These are phyloP conservation scores for Trametes coccinea DNA, from an alignment of 768 basidiomycete genomes.

Conservation along the genomic window DNA sequence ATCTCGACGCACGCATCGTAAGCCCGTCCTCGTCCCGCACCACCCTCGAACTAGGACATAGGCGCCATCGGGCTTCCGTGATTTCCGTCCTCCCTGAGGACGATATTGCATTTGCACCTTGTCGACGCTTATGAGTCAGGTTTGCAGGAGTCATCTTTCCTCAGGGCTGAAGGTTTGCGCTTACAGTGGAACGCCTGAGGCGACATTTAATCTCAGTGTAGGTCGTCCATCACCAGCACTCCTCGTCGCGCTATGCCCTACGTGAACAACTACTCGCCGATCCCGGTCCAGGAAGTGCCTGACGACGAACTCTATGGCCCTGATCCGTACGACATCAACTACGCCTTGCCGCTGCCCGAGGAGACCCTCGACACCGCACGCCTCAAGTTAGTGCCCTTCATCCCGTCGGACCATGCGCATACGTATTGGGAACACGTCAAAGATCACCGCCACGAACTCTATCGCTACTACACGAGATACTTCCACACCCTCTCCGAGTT, in stretches of 20 bases:
- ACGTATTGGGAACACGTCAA: conserved; percentile 32
- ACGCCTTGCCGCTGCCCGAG: conserved; percentile 36
- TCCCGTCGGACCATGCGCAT: conserved; percentile 38
- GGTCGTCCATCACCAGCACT: not conserved
- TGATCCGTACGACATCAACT: conserved; percentile 32
- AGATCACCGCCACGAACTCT: conserved; percentile 30
- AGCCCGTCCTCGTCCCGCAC: too few relatives aligned
- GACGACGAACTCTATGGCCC: conserved; percentile 17
- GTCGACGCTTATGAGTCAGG: too few relatives aligned
- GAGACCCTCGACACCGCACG: conserved; percentile 37
- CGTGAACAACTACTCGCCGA: conserved; percentile 10
- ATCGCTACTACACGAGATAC: conserved; percentile 36
- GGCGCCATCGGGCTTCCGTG: too few relatives aligned
- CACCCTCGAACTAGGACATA: too few relatives aligned
- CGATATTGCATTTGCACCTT: too few relatives aligned
- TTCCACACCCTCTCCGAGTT: conserved; percentile 22
- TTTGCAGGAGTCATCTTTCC: too few relatives aligned
- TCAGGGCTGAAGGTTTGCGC: too few relatives aligned
- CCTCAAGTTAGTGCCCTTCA: conserved; percentile 42
- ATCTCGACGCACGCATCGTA: too few relatives aligned
- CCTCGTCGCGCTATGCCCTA: conserved; percentile 8
- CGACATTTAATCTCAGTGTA: too few relatives aligned
- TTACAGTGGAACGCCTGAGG: too few relatives aligned
- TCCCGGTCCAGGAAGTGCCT: not conserved
- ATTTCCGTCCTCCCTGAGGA: too few relatives aligned